These are phyloP conservation scores for Samsoniella hepiali DNA, from an alignment of 2,329 filamentous ascomycete species.

Conservation along the genomic window DNA sequence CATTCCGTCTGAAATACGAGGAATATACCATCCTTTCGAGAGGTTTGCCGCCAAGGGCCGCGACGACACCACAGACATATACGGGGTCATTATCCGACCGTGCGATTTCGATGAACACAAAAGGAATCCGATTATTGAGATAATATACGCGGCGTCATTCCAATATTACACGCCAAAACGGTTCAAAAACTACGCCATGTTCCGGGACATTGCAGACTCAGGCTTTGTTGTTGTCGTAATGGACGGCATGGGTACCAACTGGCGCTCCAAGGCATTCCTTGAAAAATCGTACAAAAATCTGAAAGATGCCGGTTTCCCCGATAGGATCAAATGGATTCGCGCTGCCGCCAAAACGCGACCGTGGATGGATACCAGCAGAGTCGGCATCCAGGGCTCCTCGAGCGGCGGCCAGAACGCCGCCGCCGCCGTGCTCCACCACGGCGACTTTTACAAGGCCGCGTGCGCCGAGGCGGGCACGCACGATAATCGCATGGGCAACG, in stretches of 20 bases:
- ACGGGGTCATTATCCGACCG: constrained; percentile 29
- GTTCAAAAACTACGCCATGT: constrained; percentile 22
- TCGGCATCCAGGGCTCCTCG: constrained; percentile 30
- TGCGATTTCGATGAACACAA: constrained; percentile 25
- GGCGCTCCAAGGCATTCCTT: constrained; percentile 30
- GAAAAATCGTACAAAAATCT: constrained; percentile 31
- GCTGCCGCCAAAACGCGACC: constrained; percentile 26
- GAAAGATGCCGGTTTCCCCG: constrained; percentile 28
- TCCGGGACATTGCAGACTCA: constrained; percentile 24
- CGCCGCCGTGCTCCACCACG: constrained; percentile 28
- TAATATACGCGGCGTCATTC: constrained; percentile 29
- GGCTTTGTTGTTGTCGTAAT: constrained; percentile 30
- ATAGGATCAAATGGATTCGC: constrained; percentile 30
- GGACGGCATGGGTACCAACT: constrained; percentile 33
- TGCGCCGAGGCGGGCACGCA: constrained; percentile 23
- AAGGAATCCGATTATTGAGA: constrained; percentile 29
- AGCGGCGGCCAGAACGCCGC: constrained; percentile 31
- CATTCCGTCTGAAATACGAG: constrained; percentile 14
- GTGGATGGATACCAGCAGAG: constrained; percentile 29
- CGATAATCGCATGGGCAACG: neutral
- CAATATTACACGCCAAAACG: constrained; percentile 27
- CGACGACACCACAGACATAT: constrained; percentile 27
- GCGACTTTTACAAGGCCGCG: constrained; percentile 29
- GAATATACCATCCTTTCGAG: constrained; percentile 24
- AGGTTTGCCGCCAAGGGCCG: constrained; percentile 27